Base-by-base conservation (phyloP, 148 eudicot species). In the Persicaria tinctoria region DNA sequence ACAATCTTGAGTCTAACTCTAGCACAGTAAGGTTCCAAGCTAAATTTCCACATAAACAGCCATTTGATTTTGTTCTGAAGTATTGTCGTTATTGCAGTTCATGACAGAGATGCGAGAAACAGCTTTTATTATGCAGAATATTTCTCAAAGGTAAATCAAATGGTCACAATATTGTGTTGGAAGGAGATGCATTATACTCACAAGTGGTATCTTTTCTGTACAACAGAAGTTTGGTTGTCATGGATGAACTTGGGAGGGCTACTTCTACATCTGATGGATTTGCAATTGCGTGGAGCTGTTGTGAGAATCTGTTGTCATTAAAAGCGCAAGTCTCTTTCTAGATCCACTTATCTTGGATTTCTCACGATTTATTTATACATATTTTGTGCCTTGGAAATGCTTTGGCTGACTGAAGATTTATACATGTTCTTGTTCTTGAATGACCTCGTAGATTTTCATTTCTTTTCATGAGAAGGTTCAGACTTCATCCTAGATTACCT, bases 41-140 rank as follows among this genome's bases (percentile, higher is more conserved):
- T 18, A 8, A 23, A 20, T 0, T 20, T 17, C 74, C 50, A 49
- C 54, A 49, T 8, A 8, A 51, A 8, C 18, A 41, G 6, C 49
- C 9, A 18, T 71, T 47, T 47, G 44, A 17, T 71, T 47, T 23
- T 47, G 5, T 62, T 63, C 47, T 46, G 47, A 74, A 64, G 44
- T 46, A n/a, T 74, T 78, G 14, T 77, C 44, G 44, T 53, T 87
- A 75, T 55, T 79, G 60, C 90, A 95, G 99, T 95, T 95, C 82
- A 95, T 90, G 99, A 95, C 97, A 63, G 97, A 95, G 89, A 92
- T 95, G 99, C 90, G 86, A 86, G 99, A 95, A 76, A 95, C 92
- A n/a, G 93, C 96, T 77, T 95, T 95, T 78, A 90, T 95, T 82
- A 83, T 95, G 92, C 97, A 95, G 86, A 95, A 90, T 82, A 88